Evolutionary conservation across 768 basidiomycete species (phyloP), one percentile per base, ranked within the genome.

Genomic region (Xerocomellus intermedius): DNA sequence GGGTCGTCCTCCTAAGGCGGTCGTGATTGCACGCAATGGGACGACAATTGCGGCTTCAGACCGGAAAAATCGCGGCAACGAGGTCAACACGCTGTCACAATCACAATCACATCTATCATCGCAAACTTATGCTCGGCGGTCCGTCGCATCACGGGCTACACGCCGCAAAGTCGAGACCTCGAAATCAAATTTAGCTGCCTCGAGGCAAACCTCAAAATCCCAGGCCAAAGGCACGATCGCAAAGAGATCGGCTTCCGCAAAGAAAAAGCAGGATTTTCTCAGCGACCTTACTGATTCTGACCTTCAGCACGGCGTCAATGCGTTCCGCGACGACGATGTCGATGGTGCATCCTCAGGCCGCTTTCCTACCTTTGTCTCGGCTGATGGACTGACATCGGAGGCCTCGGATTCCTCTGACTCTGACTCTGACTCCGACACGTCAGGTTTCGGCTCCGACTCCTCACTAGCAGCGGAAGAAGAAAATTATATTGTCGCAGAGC

Each of bases 301-400:
- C 58, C 63, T 55, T 72, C 45, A 69, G 73, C 54, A 68, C 72
- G 77, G 70, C 54, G 63, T 71, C 50, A 73, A 77, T 56, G 64
- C 71, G 43, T 62, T 43, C 54, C 67, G 62, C 35, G 61, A 68
- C 56, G 63, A 68, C 51, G 65, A 69, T 35, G 66, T 59, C 14
- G 64, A 65, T 42, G 73, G 74, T 50, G 61, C 50, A 17, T 71
- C 66, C 12, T 74, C 74, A 5, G 69, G 62, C 42, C 74, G 71
- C 46, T 84, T 85, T 67, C 87, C 87, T 13, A 88, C 85, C 22
- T 87, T 89, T 66, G 75, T 89, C 26, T 81, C 84, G 28, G 86
- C 86, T 21, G 83, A 84, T 30, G 82, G 74, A 3, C 62, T 82
- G 38, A 79, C 82, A 8, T 79, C 80, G 13, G 74, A 76, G 19